phyloP scores from a whole-genome alignment of 148 eudicot genomes.

The Simmondsia chinensis region DNA sequence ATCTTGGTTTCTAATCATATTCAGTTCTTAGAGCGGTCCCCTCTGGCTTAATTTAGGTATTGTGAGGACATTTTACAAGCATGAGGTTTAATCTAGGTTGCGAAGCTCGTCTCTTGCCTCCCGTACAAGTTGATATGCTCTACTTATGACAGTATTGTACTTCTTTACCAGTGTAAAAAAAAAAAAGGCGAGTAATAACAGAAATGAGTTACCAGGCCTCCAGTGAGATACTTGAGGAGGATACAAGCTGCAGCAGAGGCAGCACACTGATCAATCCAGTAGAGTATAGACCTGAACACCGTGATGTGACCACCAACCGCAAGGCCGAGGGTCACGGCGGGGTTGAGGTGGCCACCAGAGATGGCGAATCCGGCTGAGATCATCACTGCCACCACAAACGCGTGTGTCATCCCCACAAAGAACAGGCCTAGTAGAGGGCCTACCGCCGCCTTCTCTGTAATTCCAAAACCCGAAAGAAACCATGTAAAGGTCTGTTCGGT shows the following conservation, averaged over 20 bases:
- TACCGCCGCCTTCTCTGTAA: slow-evolving; percentile 46
- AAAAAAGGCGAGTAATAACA: background rate
- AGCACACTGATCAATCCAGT: slow-evolving; percentile 72
- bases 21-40: too few relatives aligned
- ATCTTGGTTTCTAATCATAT: too few relatives aligned
- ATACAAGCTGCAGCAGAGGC: slow-evolving; percentile 87
- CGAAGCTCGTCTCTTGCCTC: too few relatives aligned
- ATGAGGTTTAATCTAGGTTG: too few relatives aligned
- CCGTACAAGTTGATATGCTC: too few relatives aligned
- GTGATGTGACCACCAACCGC: slow-evolving; percentile 81
- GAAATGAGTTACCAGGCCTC: slow-evolving; percentile 47
- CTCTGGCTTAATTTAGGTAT: too few relatives aligned
- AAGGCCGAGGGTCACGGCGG: slow-evolving; percentile 77
- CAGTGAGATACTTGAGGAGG: slow-evolving; percentile 63
- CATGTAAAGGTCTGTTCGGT: too few relatives aligned
- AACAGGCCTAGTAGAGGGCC: slow-evolving; percentile 49
- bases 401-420: slow-evolving; percentile 74
- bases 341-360: slow-evolving; percentile 86
- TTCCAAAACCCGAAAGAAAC: too few relatives aligned
- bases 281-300: slow-evolving; percentile 49
- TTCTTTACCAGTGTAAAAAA: background rate
- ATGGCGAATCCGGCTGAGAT: slow-evolving; percentile 73
- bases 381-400: slow-evolving; percentile 78
- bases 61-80: too few relatives aligned
- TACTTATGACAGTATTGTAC: too few relatives aligned